Percentiles rank a stretch among this genome's conserved stretches.
Conservation (phyloP, 495 filamentous ascomycete genomes). For the Penicillium atrosanguineum region DNA sequence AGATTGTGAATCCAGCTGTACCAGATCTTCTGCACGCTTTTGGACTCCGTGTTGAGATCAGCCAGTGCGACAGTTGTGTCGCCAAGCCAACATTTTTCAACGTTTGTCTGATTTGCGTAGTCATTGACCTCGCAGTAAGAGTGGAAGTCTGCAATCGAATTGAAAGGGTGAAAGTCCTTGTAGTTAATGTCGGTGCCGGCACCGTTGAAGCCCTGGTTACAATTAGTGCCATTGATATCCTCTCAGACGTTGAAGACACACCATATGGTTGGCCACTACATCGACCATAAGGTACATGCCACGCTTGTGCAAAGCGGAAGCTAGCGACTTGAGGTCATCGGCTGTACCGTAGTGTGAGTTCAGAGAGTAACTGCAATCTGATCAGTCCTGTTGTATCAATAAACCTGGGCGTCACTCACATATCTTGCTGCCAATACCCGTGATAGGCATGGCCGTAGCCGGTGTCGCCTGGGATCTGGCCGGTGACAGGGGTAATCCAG, state of each 20-base stretch:
- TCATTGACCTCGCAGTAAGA: conserved; percentile 59
- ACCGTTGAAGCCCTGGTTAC: conserved; percentile 53
- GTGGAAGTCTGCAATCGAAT: conserved; percentile 61
- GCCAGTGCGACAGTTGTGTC: conserved; percentile 60
- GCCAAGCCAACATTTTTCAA: conserved; percentile 62
- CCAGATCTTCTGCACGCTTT: conserved; percentile 55
- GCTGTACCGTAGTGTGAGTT: conserved; percentile 66
- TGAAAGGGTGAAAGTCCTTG: conserved; percentile 62
- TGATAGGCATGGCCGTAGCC: conserved; percentile 61
- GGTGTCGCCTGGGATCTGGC: conserved; percentile 52
- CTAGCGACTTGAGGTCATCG: conserved; percentile 61
- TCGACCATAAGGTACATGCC: conserved; percentile 78
- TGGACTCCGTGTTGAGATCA: conserved; percentile 65
- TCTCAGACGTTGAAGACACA: conserved; percentile 15
- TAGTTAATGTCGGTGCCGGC: conserved; percentile 56
- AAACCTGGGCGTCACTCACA: conserved; percentile 30
- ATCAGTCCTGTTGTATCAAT: conserved; percentile 1
- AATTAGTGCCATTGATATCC: not conserved
- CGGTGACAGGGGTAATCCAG: conserved; percentile 77
- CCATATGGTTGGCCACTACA: conserved; percentile 76
- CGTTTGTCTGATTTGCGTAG: conserved; percentile 54
- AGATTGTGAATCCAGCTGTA: conserved; percentile 64
- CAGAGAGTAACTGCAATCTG: conserved; percentile 44
- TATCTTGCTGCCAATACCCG: conserved; percentile 73
- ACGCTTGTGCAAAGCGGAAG: conserved; percentile 56